Percentiles rank a stretch among this genome's conserved stretches.
phyloP scores from a whole-genome alignment of 768 basidiomycete genomes.

The Lactarius vividus region DNA sequence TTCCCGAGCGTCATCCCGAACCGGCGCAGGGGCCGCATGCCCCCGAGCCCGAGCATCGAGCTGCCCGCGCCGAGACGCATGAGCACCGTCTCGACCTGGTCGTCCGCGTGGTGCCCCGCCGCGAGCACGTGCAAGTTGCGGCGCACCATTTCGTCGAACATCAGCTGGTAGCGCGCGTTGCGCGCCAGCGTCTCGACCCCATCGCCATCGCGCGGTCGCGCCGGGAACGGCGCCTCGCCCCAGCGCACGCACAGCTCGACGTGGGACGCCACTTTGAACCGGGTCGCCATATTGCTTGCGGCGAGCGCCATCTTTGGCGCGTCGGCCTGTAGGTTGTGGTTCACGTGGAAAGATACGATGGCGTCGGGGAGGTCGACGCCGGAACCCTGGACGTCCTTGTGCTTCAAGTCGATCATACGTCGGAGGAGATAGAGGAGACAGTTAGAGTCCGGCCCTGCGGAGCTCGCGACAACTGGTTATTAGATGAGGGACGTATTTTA shows the following conservation, averaged over 20 bases:
- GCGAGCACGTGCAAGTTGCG: slow-evolving; percentile 46
- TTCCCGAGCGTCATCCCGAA: slow-evolving; percentile 71
- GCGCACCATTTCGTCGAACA: slow-evolving; percentile 48
- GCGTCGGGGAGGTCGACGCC: slow-evolving; percentile 13
- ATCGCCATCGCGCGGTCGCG: slow-evolving; percentile 39
- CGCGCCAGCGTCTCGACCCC: slow-evolving; percentile 59
- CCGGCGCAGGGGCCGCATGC: slow-evolving; percentile 64
- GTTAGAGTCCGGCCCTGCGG: slow-evolving; percentile 81
- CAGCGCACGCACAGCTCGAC: slow-evolving; percentile 52
- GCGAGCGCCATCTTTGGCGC: slow-evolving; percentile 55
- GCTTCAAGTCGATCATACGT: slow-evolving; percentile 24
- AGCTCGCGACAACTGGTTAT: slow-evolving; percentile 64
- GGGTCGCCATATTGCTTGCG: slow-evolving; percentile 43
- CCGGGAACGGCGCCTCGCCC: slow-evolving; percentile 52
- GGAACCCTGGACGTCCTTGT: slow-evolving; percentile 28
- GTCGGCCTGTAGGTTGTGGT: slow-evolving; percentile 64
- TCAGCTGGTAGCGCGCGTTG: slow-evolving; percentile 50
- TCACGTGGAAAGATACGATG: slow-evolving; percentile 59
- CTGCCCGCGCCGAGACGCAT: slow-evolving; percentile 65
- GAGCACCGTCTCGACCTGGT: slow-evolving; percentile 79
- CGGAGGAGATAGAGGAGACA: slow-evolving; percentile 71
- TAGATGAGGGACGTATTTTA: neutral
- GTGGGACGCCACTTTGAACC: slow-evolving; percentile 45
- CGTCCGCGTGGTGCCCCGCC: slow-evolving; percentile 77
- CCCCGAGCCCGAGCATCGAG: slow-evolving; percentile 54